Evolutionary conservation across 1,284 basidiomycete species (phyloP).

Genomic region (Ganoderma lingzhi): DNA sequence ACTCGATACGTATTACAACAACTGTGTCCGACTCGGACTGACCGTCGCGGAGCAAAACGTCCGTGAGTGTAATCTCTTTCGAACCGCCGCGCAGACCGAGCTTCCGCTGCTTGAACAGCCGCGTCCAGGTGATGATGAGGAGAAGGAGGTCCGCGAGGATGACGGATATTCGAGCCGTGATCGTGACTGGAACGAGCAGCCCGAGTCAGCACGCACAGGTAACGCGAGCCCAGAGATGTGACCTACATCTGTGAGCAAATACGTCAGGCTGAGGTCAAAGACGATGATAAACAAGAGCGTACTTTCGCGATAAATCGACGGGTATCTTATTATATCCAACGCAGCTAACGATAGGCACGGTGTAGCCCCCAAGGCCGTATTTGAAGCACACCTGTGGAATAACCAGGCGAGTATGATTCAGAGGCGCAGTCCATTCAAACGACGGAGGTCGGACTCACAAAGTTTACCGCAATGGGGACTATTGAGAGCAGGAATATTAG

Average conservation of each 20-base stretch:
- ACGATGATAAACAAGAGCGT: neutral
- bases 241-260: neutral
- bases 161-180: neutral
- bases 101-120: neutral
- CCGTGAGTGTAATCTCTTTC: neutral
- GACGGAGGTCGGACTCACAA: neutral
- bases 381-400: neutral
- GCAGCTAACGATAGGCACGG: neutral
- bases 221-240: neutral
- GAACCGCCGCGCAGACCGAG: neutral
- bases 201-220: neutral
- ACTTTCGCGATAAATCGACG: neutral
- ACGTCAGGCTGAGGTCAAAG: neutral
- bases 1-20: neutral
- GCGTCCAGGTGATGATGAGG: neutral
- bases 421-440: no score
- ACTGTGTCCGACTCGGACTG: neutral
- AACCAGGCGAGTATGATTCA: no score
- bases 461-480: neutral
- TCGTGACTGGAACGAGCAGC: neutral
- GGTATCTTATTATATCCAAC: neutral
- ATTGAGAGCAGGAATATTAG: neutral
- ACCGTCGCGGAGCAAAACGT: conserved; percentile 5
- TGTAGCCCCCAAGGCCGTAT: neutral
- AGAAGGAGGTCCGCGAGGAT: neutral